Percentiles rank a stretch among this genome's conserved stretches.
phyloP scores from a whole-genome alignment of 2,329 filamentous ascomycete genomes.

The Fonsecaea erecta region DNA sequence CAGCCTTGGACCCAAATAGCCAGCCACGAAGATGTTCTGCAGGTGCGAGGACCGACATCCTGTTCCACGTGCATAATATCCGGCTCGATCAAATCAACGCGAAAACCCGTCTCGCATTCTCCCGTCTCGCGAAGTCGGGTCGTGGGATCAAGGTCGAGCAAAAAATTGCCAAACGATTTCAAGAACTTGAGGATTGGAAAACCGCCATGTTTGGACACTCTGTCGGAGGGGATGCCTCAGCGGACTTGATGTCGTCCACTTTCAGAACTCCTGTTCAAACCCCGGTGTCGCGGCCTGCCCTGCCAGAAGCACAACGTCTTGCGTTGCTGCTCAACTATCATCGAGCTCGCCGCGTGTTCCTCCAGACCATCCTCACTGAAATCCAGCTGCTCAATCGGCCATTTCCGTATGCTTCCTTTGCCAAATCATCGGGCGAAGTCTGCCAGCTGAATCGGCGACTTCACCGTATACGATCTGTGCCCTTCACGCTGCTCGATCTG shows the following conservation, averaged over 20 bases:
- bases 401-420: constrained; percentile 19
- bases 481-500: constrained; percentile 23
- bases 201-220: constrained; percentile 9
- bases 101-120: constrained; percentile 17
- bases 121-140: constrained; percentile 4
- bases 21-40: neutral
- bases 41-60: neutral
- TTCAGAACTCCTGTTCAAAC: constrained; percentile 11
- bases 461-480: constrained; percentile 17
- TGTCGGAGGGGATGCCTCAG: neutral
- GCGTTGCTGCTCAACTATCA: constrained; percentile 22
- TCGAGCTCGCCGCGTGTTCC: constrained; percentile 15
- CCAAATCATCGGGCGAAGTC: constrained; percentile 19
- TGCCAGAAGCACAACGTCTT: constrained; percentile 17
- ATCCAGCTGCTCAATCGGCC: constrained; percentile 4
- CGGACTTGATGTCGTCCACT: constrained; percentile 10
- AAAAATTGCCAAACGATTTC: constrained; percentile 22
- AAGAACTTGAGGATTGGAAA: constrained; percentile 23
- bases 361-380: constrained; percentile 23
- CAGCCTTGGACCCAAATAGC: neutral
- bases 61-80: constrained; percentile 16
- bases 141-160: constrained; percentile 8
- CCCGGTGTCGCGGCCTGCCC: constrained; percentile 2
- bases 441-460: constrained; percentile 24
- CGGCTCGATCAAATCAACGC: constrained; percentile 20